phyloP scores from a whole-genome alignment of 257 asterid genomes.

The Primulina tabacum region DNA sequence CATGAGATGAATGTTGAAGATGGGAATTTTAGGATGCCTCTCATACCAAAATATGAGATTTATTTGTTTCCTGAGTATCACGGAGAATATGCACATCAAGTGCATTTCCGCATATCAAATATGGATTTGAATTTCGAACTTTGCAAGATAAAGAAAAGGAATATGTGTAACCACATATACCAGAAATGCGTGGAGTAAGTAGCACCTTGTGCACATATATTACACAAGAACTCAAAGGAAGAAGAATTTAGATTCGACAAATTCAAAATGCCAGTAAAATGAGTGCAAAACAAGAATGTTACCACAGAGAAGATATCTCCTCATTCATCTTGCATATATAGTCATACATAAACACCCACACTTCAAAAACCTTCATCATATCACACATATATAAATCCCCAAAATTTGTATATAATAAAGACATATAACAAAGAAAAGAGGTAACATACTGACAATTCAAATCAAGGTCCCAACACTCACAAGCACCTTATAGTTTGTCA shows the following conservation, averaged over 20 bases:
- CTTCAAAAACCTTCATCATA: constrained; percentile 22
- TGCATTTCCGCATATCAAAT: too few relatives aligned
- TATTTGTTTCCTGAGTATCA: background rate
- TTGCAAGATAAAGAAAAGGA: too few relatives aligned
- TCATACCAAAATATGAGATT: background rate
- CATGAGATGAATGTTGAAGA: too few relatives aligned
- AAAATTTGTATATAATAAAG: constrained; percentile 6
- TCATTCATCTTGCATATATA: constrained; percentile 20
- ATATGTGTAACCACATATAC: background rate
- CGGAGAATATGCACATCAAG: background rate
- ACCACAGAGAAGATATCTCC: background rate
- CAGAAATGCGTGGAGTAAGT: background rate
- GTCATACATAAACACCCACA: constrained; percentile 24
- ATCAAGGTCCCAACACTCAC: constrained; percentile 12
- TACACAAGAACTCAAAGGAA: background rate
- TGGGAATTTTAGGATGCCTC: too few relatives aligned
- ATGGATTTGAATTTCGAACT: too few relatives aligned
- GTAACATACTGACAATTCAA: constrained; percentile 15
- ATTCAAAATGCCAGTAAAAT: background rate
- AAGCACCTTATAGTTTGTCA: constrained; percentile 60
- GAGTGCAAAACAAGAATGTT: background rate
- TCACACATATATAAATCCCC: constrained; percentile 27
- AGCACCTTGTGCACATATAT: background rate
- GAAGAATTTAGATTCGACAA: background rate
- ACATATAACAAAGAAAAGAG: constrained; percentile 12